A percentile compares a stretch with the other conserved stretches of the same genome.
Conservation (phyloP, 116 monocot genomes). For the Trichopus zeylanicus region DNA sequence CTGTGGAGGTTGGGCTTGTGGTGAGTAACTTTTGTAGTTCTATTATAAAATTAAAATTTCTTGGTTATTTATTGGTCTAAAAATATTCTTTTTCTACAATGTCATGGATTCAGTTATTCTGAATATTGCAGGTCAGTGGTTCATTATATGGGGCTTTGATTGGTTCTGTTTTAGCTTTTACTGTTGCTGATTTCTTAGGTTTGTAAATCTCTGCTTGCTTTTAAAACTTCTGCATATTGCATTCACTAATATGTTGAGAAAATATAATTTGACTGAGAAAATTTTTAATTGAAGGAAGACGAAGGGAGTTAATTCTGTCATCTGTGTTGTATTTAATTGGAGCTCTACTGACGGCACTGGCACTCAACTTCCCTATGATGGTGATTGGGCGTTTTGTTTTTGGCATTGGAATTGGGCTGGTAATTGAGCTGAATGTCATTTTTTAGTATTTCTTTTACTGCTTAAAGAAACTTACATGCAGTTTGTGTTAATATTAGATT, state of each 20-base stretch:
- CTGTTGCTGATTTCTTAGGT: slow-evolving; percentile 87
- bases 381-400: slow-evolving; percentile 75
- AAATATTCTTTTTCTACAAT: neutral
- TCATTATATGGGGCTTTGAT: slow-evolving; percentile 89
- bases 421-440: slow-evolving; percentile 22
- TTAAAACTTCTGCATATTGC: too few relatives aligned
- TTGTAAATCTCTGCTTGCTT: neutral
- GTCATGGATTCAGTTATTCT: neutral
- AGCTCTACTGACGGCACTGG: slow-evolving; percentile 62
- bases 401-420: slow-evolving; percentile 94
- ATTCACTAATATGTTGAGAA: too few relatives aligned
- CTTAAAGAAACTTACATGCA: too few relatives aligned
- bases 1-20: slow-evolving; percentile 81
- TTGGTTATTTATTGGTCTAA: too few relatives aligned
- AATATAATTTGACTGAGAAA: neutral
- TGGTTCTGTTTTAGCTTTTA: slow-evolving; percentile 70
- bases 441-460: too few relatives aligned
- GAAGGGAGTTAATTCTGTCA: slow-evolving; percentile 67
- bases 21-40: slow-evolving; percentile 28
- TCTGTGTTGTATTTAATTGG: slow-evolving; percentile 64
- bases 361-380: slow-evolving; percentile 66
- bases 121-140: slow-evolving; percentile 75
- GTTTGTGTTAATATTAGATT: too few relatives aligned
- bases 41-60: neutral
- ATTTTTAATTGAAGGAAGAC: slow-evolving; percentile 58